Conservation (phyloP, 2,329 filamentous ascomycete species). For the Neoarthrinium moseri region DNA sequence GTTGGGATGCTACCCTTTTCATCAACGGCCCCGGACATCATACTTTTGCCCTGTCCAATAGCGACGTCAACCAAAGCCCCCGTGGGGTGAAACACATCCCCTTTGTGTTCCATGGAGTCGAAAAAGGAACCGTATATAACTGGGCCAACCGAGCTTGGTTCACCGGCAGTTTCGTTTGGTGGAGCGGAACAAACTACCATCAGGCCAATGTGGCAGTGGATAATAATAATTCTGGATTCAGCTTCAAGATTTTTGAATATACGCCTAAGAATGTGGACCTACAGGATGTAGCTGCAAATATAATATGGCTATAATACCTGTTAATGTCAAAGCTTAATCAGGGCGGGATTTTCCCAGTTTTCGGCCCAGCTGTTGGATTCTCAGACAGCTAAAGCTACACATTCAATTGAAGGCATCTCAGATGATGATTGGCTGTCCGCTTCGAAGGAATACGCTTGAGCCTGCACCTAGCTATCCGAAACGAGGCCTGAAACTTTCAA, state of each 20-base stretch:
- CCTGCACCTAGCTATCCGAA: too few species aligned
- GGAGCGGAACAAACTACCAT: slow-evolving; percentile 15
- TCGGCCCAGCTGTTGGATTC: too few species aligned
- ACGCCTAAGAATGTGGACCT: too few species aligned
- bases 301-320: too few species aligned
- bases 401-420: too few species aligned
- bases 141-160: slow-evolving; percentile 19
- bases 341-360: too few species aligned
- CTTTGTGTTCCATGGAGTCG: slow-evolving; percentile 20
- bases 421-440: too few species aligned
- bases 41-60: slow-evolving; percentile 19
- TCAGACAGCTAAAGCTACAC: too few species aligned
- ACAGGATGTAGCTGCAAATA: too few species aligned
- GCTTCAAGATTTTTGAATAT: slow-evolving; percentile 20
- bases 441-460: too few species aligned
- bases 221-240: slow-evolving; percentile 13
- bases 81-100: slow-evolving; percentile 13
- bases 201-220: slow-evolving; percentile 17
- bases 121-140: slow-evolving; percentile 17
- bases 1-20: slow-evolving; percentile 20
- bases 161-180: slow-evolving; percentile 19
- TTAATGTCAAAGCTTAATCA: too few species aligned
- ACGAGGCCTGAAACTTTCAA: too few species aligned
- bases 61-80: slow-evolving; percentile 15
- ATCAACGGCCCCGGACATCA: slow-evolving; percentile 23